A percentile compares a stretch with the other conserved stretches of the same genome.
These are phyloP conservation scores for Hypoxylon sp. DNA, from an alignment of 2,329 filamentous ascomycete species.

Conservation along the genomic window DNA sequence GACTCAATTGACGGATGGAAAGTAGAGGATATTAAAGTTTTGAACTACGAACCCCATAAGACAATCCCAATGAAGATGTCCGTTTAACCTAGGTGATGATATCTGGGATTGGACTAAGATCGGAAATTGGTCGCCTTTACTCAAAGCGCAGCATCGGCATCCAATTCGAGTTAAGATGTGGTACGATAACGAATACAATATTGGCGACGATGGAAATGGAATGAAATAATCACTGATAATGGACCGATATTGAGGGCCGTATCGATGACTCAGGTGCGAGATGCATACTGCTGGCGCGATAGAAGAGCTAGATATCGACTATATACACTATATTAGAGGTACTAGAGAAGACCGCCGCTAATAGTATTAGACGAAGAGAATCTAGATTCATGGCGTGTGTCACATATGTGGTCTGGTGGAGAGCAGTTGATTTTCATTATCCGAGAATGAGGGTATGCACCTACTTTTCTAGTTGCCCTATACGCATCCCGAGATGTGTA, in stretches of 20 bases:
- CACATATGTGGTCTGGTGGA: neutral
- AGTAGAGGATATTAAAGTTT: constrained; percentile 87
- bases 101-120: neutral
- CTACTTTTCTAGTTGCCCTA: constrained; percentile 3
- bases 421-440: no score
- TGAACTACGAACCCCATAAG: constrained; percentile 92
- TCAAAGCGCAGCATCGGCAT: neutral
- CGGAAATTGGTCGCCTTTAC: neutral
- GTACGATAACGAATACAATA: constrained; percentile 37
- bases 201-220: neutral
- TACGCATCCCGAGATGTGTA: neutral
- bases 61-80: constrained; percentile 99
- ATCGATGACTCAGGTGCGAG: neutral
- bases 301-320: neutral
- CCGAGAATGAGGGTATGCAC: neutral
- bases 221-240: neutral
- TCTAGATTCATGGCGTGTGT: neutral
- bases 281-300: neutral
- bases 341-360: neutral
- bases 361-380: constrained; percentile 1
- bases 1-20: constrained; percentile 92
- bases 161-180: constrained; percentile 1
- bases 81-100: constrained; percentile 73
- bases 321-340: neutral
- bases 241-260: neutral